Evolutionary conservation across 164 flowering plant species (phyloP).

Genomic region (Magnolia changhungtana): DNA sequence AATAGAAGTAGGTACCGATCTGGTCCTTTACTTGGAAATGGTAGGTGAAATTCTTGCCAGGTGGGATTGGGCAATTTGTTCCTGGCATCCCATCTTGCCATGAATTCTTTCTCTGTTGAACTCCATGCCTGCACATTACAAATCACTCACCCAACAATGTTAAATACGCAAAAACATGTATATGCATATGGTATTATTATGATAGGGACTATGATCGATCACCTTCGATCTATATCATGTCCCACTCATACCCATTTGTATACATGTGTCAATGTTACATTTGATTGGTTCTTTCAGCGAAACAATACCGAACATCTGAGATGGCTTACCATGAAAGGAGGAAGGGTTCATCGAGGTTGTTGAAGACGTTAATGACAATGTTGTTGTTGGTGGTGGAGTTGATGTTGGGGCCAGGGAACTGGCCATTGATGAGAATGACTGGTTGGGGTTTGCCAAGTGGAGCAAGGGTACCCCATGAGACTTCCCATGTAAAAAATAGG

Average conservation of each 20-base stretch:
- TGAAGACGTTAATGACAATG: slow-evolving; percentile 54
- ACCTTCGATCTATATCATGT: no score
- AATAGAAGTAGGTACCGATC: slow-evolving; percentile 48
- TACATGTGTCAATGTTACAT: no score
- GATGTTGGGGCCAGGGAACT: slow-evolving; percentile 61
- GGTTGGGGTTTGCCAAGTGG: slow-evolving; percentile 44
- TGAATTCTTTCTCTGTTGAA: slow-evolving; percentile 55
- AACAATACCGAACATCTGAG: no score
- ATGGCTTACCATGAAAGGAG: slow-evolving; percentile 34
- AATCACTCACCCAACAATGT: no score
- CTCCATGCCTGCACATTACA: slow-evolving; percentile 28
- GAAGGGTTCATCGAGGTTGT: slow-evolving; percentile 53
- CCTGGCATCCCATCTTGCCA: slow-evolving; percentile 53
- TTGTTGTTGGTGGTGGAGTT: slow-evolving; percentile 62
- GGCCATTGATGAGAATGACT: slow-evolving; percentile 47
- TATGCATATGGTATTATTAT: no score
- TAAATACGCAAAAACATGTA: no score
- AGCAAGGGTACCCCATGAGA: slow-evolving; percentile 37
- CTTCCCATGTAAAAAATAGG: slow-evolving; percentile 35
- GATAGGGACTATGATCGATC: no score
- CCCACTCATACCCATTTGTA: no score
- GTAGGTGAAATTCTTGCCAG: slow-evolving; percentile 47
- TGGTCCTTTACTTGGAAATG: slow-evolving; percentile 53
- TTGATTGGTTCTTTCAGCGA: no score
- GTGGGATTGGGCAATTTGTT: slow-evolving; percentile 43